These are phyloP conservation scores for Atkinsonella hypoxylon DNA, from an alignment of 2,329 filamentous ascomycete genomes.

Conservation along the genomic window DNA sequence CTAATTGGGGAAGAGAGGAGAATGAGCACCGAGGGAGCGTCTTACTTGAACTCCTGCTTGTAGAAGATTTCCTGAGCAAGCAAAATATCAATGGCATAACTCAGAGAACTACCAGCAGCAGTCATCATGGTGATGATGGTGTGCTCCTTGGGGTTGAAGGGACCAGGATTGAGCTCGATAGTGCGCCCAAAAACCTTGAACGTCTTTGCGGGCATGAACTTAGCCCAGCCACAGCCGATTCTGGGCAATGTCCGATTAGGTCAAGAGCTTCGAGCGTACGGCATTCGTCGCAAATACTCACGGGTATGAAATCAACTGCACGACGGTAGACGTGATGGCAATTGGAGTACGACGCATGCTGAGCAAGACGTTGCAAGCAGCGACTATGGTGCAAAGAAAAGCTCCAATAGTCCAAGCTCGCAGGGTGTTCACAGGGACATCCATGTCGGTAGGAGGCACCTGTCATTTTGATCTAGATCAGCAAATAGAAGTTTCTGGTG, in stretches of 20 bases:
- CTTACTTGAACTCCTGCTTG: conserved; percentile 33
- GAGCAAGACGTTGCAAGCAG: conserved; percentile 44
- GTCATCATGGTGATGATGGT: conserved; percentile 36
- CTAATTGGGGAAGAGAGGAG: not conserved
- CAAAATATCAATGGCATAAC: conserved; percentile 29
- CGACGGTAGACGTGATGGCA: conserved; percentile 39
- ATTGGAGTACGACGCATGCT: conserved; percentile 37
- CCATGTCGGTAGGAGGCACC: conserved; percentile 33
- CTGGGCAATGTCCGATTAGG: conserved; percentile 4
- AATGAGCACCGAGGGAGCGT: not conserved
- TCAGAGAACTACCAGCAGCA: conserved; percentile 21
- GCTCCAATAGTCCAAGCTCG: conserved; percentile 48
- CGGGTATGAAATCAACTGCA: conserved; percentile 43
- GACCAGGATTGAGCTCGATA: conserved; percentile 26
- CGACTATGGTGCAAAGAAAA: conserved; percentile 44
- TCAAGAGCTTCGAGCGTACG: not conserved
- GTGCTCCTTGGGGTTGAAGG: conserved; percentile 36
- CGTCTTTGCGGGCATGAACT: conserved; percentile 17
- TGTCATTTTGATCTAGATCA: conserved; percentile 1
- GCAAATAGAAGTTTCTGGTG: not conserved
- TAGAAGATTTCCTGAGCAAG: conserved; percentile 35
- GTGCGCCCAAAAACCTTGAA: conserved; percentile 20
- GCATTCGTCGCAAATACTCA: conserved; percentile 6
- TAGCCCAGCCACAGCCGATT: conserved; percentile 22
- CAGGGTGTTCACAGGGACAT: conserved; percentile 44